Percentiles rank a stretch among this genome's conserved stretches.
Evolutionary conservation across 2,329 filamentous ascomycete genomes (phyloP).

Genomic region (Alternaria sp.): DNA sequence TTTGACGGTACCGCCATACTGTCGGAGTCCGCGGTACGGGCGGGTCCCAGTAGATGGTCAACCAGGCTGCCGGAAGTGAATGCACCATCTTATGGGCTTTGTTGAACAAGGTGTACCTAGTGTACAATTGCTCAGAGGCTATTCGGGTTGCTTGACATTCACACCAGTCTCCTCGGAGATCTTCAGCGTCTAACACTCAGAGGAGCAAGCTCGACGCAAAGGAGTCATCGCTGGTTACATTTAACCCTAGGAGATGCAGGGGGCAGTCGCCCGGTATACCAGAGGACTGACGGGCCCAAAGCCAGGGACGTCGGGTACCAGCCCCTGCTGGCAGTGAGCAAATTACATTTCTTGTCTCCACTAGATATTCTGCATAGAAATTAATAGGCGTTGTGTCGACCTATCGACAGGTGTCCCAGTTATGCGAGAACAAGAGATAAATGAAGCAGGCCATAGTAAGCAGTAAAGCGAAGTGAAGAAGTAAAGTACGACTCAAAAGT

Average conservation of each 20-base stretch:
- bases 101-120: background rate
- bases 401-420: background rate
- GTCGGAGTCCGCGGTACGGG: slow-evolving; percentile 4
- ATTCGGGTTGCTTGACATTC: background rate
- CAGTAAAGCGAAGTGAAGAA: background rate
- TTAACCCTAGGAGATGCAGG: slow-evolving; percentile 12
- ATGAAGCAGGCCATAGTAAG: background rate
- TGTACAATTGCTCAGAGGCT: background rate
- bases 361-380: background rate
- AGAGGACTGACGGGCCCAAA: background rate
- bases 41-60: slow-evolving; percentile 9
- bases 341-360: background rate
- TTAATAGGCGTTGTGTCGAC: background rate
- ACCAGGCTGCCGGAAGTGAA: slow-evolving; percentile 9
- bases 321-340: background rate
- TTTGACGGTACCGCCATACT: slow-evolving; percentile 9
- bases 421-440: background rate
- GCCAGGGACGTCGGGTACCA: background rate
- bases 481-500: background rate
- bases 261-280: slow-evolving; percentile 4
- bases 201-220: background rate
- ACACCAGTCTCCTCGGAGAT: background rate
- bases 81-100: background rate
- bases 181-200: background rate
- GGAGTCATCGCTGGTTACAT: slow-evolving; percentile 9